Evolutionary conservation across 1,284 basidiomycete genomes (phyloP).

Genomic region (Moesziomyces parantarcticus): DNA sequence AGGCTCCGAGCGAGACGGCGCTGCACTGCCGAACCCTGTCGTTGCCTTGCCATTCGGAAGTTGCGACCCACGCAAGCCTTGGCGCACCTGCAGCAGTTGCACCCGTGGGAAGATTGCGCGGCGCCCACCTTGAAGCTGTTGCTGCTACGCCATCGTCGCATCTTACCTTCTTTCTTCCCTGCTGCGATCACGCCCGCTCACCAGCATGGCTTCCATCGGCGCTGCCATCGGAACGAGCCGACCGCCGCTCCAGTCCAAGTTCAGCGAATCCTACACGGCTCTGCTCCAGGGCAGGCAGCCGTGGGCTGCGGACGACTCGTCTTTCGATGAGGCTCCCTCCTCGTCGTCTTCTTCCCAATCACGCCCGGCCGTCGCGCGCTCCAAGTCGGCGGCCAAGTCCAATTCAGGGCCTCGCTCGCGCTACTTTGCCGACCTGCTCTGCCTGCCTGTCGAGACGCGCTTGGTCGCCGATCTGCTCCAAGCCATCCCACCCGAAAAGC

Average conservation of each 20-base stretch:
- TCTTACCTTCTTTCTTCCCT: not conserved
- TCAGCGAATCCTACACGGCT: slow-evolving; percentile 51
- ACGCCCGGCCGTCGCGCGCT: slow-evolving; percentile 19
- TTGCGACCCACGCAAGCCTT: not conserved
- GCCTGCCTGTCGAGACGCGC: slow-evolving; percentile 55
- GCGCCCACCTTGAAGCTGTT: not conserved
- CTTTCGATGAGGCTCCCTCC: not conserved
- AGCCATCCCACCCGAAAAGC: slow-evolving; percentile 32
- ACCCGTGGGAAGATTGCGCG: not conserved
- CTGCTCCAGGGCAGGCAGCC: slow-evolving; percentile 59
- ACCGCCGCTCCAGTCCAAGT: slow-evolving; percentile 53
- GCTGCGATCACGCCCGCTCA: not conserved
- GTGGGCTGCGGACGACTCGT: slow-evolving; percentile 29
- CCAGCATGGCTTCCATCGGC: not conserved
- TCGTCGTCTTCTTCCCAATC: slow-evolving; percentile 13
- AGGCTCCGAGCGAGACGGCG: too few species aligned
- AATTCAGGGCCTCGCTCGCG: slow-evolving; percentile 57
- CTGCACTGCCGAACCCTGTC: too few species aligned
- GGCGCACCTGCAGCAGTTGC: too few species aligned
- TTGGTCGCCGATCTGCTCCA: slow-evolving; percentile 47
- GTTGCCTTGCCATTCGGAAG: not conserved
- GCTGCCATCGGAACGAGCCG: slow-evolving; percentile 24
- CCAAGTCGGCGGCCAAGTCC: slow-evolving; percentile 54
- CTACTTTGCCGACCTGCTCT: slow-evolving; percentile 60
- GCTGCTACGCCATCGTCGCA: not conserved